These are phyloP conservation scores for Chaetomium tenue DNA, from an alignment of 495 filamentous ascomycete genomes.

Conservation along the genomic window DNA sequence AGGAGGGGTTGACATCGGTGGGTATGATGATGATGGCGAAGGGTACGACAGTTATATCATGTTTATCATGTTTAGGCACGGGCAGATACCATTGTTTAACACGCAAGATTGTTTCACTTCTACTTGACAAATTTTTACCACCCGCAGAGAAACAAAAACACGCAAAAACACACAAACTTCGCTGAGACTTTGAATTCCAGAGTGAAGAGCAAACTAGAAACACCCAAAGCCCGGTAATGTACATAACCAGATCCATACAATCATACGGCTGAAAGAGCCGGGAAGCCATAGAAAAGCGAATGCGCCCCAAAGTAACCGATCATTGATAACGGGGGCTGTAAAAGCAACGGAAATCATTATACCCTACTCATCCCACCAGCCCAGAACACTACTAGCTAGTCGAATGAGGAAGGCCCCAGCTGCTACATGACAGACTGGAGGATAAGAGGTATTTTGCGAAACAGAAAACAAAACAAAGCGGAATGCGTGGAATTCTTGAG, in stretches of 20 bases:
- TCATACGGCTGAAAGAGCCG: conserved; percentile 1
- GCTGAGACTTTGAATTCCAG: conserved; percentile 9
- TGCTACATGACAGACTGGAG: conserved; percentile 3
- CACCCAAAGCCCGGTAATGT: background rate
- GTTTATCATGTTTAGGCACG: background rate
- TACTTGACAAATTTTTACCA: background rate
- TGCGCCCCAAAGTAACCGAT: conserved; percentile 2
- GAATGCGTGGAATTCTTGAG: background rate
- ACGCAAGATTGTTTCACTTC: background rate
- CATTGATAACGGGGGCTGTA: background rate
- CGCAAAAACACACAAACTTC: background rate
- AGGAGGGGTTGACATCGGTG: background rate
- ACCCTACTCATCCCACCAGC: too few relatives aligned
- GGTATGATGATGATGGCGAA: background rate
- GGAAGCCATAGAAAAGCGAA: background rate
- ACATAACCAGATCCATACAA: background rate
- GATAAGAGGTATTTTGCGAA: conserved; percentile 13
- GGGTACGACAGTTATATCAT: background rate
- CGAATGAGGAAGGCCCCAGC: background rate
- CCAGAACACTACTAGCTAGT: background rate
- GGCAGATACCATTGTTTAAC: background rate
- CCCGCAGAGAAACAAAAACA: background rate
- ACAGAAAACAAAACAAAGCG: background rate
- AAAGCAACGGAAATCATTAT: background rate
- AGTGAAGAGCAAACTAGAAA: conserved; percentile 13